Conservation (phyloP, 495 filamentous ascomycete genomes). For the Barbatosphaeria neglecta region DNA sequence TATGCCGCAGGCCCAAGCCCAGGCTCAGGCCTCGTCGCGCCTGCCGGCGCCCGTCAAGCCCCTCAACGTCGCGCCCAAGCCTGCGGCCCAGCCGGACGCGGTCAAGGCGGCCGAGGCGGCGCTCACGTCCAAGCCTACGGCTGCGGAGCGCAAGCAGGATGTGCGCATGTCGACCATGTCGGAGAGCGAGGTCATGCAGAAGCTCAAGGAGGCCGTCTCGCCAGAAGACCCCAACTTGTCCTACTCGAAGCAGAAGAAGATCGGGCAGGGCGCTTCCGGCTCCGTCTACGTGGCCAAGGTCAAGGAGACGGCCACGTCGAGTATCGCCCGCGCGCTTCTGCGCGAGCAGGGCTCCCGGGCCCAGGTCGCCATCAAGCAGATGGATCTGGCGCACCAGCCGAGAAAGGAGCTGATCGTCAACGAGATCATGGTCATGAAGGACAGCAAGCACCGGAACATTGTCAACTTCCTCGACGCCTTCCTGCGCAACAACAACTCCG, state of each 20-base stretch:
- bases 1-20: slow-evolving; percentile 30
- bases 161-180: slow-evolving; percentile 97
- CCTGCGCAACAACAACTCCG: slow-evolving; percentile 79
- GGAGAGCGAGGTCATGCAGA: slow-evolving; percentile 93
- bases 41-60: slow-evolving; percentile 73
- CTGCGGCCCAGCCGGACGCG: slow-evolving; percentile 46
- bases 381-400: slow-evolving; percentile 95
- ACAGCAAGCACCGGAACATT: slow-evolving; percentile 94
- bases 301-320: slow-evolving; percentile 58
- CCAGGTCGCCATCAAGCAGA: slow-evolving; percentile 97
- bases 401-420: slow-evolving; percentile 98
- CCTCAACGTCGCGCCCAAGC: slow-evolving; percentile 78
- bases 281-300: slow-evolving; percentile 96
- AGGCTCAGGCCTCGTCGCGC: slow-evolving; percentile 28
- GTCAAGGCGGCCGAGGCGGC: slow-evolving; percentile 75
- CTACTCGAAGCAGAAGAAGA: slow-evolving; percentile 98
- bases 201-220: slow-evolving; percentile 82
- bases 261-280: slow-evolving; percentile 93
- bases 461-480: slow-evolving; percentile 98
- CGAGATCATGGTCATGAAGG: slow-evolving; percentile 99
- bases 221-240: slow-evolving; percentile 82
- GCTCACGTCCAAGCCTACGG: slow-evolving; percentile 58
- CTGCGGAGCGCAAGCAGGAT: slow-evolving; percentile 61
- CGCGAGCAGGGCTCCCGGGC: slow-evolving; percentile 56
- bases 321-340: slow-evolving; percentile 54